Percentiles rank a stretch among this genome's conserved stretches.
phyloP scores from a whole-genome alignment of 257 asterid genomes.

The Osmanthus fragrans region DNA sequence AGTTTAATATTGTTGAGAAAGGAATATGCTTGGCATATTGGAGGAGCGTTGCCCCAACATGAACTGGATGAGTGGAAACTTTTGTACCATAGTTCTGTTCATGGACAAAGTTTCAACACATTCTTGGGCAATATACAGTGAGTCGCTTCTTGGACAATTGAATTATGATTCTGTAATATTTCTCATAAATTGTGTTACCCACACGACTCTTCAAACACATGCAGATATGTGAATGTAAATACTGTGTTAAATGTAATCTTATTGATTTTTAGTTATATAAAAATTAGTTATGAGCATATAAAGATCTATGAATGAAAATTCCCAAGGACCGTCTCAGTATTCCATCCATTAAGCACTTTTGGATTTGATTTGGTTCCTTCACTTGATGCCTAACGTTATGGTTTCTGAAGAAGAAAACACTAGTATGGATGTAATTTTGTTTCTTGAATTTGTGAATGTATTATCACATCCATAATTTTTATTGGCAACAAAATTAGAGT shows the following conservation, averaged over 20 bases:
- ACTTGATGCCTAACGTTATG: not conserved
- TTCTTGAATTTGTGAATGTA: slow-evolving; percentile 2
- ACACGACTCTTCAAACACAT: not conserved
- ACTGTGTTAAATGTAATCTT: not conserved
- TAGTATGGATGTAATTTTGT: not conserved
- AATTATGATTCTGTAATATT: not conserved
- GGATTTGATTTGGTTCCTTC: not conserved
- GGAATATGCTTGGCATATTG: slow-evolving; percentile 91
- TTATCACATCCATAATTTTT: not conserved
- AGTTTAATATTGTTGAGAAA: slow-evolving; percentile 59
- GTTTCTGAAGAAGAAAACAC: not conserved
- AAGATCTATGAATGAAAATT: not conserved
- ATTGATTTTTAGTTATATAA: not conserved
- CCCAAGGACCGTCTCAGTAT: not conserved
- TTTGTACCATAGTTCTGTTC: slow-evolving; percentile 73
- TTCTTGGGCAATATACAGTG: slow-evolving; percentile 78
- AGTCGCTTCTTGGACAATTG: slow-evolving; percentile 33
- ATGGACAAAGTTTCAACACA: slow-evolving; percentile 87
- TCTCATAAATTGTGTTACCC: slow-evolving; percentile 9
- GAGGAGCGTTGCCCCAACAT: slow-evolving; percentile 67
- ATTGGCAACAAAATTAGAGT: not conserved
- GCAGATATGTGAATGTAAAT: not conserved
- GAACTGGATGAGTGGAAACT: slow-evolving; percentile 87
- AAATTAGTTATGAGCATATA: not conserved
- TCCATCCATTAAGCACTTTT: not conserved